A percentile compares a stretch with the other conserved stretches of the same genome.
phyloP scores from a whole-genome alignment of 225 moss, liverwort and hornwort genomes.

The Polytrichum commune region DNA sequence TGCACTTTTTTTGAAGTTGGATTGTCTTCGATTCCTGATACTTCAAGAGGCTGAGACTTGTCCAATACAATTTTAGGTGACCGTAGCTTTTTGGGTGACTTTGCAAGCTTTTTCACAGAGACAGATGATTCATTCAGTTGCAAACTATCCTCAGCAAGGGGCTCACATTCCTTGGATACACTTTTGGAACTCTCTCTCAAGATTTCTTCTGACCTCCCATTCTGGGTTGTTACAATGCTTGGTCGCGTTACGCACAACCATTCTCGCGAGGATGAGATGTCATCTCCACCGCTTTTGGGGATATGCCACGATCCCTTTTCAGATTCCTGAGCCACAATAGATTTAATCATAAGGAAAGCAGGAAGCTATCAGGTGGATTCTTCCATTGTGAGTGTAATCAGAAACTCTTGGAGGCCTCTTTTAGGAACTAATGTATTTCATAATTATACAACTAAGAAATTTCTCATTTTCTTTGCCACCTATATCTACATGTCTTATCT shows the following conservation, averaged over 20 bases:
- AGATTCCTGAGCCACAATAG: conserved; percentile 57
- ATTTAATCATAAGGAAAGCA: not conserved
- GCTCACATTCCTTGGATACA: conserved; percentile 11
- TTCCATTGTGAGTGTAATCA: not conserved
- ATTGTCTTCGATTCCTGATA: conserved; percentile 2
- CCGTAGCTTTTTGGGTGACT: conserved; percentile 1
- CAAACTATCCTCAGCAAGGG: conserved; percentile 5
- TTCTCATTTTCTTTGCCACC: too few species aligned
- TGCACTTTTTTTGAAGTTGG: conserved; percentile 1
- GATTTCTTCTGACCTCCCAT: conserved; percentile 26
- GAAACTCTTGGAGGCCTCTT: not conserved
- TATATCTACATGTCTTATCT: too few species aligned
- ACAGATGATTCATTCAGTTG: conserved; percentile 17
- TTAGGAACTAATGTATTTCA: not conserved
- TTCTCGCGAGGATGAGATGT: conserved; percentile 50
- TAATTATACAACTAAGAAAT: not conserved
- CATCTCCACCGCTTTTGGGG: conserved; percentile 61
- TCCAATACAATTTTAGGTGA: not conserved
- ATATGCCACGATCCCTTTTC: conserved; percentile 88
- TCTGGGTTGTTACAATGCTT: conserved; percentile 25
- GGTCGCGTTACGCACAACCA: conserved; percentile 85
- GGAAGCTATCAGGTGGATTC: not conserved
- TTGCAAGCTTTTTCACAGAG: conserved; percentile 1
- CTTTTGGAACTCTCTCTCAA: conserved; percentile 14
- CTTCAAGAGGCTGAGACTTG: not conserved